Evolutionary conservation across 208 protist genomes (phyloP).

Genomic region (Crithidia acanthocephali): DNA sequence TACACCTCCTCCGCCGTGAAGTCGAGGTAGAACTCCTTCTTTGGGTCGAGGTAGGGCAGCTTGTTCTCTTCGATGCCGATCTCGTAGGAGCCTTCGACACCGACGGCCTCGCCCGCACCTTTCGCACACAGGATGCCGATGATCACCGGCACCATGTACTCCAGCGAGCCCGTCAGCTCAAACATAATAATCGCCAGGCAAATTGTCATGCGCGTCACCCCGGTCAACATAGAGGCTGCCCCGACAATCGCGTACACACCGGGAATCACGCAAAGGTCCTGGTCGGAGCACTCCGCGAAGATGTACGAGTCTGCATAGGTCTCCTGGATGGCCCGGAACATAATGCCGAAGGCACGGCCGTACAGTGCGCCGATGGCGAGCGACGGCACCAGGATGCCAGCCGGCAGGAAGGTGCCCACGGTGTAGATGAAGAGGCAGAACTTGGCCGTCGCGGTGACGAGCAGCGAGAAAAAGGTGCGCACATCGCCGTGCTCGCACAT

Average conservation of each 20-base stretch:
- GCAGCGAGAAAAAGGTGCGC: slow-evolving; percentile 54
- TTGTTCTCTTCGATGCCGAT: slow-evolving; percentile 78
- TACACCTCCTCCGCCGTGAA: slow-evolving; percentile 66
- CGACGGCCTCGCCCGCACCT: slow-evolving; percentile 71
- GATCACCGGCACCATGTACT: slow-evolving; percentile 82
- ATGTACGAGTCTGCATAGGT: slow-evolving; percentile 55
- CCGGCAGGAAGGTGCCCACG: slow-evolving; percentile 75
- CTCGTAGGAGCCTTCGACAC: slow-evolving; percentile 78
- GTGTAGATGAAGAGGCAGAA: slow-evolving; percentile 65
- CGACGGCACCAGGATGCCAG: slow-evolving; percentile 93
- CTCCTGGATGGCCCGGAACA: slow-evolving; percentile 66
- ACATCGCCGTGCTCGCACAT: slow-evolving; percentile 60
- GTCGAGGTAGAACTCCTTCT: slow-evolving; percentile 73
- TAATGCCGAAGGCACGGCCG: slow-evolving; percentile 74
- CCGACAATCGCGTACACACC: slow-evolving; percentile 95
- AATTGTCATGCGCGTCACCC: slow-evolving; percentile 94
- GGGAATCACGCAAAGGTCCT: slow-evolving; percentile 81
- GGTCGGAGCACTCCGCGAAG: slow-evolving; percentile 65
- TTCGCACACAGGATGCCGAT: slow-evolving; percentile 77
- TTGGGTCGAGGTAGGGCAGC: slow-evolving; percentile 82
- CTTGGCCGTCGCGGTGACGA: slow-evolving; percentile 61
- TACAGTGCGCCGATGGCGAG: slow-evolving; percentile 90
- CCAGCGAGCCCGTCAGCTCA: slow-evolving; percentile 90
- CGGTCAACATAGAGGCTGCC: slow-evolving; percentile 90
- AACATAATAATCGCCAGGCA: slow-evolving; percentile 95